phyloP scores from a whole-genome alignment of 2,329 filamentous ascomycete species.

The Amesomyces nigricolor region DNA sequence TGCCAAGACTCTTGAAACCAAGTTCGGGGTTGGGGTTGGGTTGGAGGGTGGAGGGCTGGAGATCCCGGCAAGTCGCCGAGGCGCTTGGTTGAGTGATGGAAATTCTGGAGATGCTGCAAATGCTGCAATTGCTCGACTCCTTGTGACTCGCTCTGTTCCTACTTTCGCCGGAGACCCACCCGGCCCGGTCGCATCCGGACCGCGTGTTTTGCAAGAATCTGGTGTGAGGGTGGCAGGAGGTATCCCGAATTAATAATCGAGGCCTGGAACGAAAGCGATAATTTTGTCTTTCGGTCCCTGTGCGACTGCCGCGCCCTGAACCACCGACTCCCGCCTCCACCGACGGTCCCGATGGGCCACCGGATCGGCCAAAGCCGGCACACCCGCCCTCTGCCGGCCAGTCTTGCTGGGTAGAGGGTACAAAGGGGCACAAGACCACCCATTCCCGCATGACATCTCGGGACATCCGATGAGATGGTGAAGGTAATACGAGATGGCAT shows the following conservation, averaged over 20 bases:
- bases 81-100: not conserved
- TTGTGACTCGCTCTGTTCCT: not conserved
- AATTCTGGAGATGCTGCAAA: not conserved
- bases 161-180: not conserved
- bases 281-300: not conserved
- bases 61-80: conserved; percentile 16
- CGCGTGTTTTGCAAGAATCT: not conserved
- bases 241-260: not conserved
- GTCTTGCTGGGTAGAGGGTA: too few relatives aligned
- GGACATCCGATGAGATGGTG: too few relatives aligned
- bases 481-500: too few relatives aligned
- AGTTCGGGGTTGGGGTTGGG: not conserved
- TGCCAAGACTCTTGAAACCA: conserved; percentile 1
- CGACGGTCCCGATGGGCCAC: not conserved
- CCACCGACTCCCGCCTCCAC: too few relatives aligned
- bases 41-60: not conserved
- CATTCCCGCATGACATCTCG: too few relatives aligned
- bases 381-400: too few relatives aligned
- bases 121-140: conserved; percentile 5
- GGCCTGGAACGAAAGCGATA: not conserved
- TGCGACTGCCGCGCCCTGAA: not conserved
- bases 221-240: too few relatives aligned
- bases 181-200: conserved; percentile 4
- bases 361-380: conserved; percentile 14
- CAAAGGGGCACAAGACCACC: too few relatives aligned